Percentiles rank a stretch among this genome's conserved stretches.
phyloP scores from a whole-genome alignment of 2,329 filamentous ascomycete genomes.

The Trichoderma sp. region DNA sequence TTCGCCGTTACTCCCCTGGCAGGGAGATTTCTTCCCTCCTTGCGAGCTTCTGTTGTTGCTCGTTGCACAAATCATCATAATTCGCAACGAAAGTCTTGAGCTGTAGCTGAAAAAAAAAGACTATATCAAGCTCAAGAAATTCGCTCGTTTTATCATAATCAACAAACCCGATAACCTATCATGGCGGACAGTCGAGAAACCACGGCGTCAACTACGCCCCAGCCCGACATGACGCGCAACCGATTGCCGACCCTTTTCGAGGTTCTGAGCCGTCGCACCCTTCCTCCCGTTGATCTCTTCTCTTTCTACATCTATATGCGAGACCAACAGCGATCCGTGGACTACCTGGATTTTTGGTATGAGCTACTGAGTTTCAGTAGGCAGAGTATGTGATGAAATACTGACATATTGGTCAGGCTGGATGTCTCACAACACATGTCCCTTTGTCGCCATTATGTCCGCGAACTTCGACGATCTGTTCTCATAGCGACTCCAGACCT shows the following conservation, averaged over 20 bases:
- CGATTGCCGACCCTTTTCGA: conserved; percentile 93
- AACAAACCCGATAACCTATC: background rate
- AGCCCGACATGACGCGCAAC: conserved; percentile 67
- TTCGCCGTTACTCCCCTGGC: conserved; percentile 12
- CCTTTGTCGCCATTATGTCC: conserved; percentile 93
- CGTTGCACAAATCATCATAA: conserved; percentile 19
- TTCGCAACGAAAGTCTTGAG: background rate
- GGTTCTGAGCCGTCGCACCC: conserved; percentile 89
- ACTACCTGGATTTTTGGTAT: conserved; percentile 98
- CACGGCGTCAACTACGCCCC: conserved; percentile 52
- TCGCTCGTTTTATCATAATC: conserved; percentile 16
- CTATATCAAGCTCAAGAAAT: background rate
- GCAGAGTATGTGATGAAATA: conserved; percentile 2
- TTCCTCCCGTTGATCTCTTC: conserved; percentile 93
- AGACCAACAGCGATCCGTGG: conserved; percentile 95
- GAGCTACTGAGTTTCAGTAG: background rate
- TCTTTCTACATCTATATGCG: conserved; percentile 99
- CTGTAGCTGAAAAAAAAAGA: background rate
- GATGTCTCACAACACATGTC: conserved; percentile 99
- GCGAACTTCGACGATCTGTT: conserved; percentile 89
- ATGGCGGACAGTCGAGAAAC: conserved; percentile 33
- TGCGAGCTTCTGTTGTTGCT: conserved; percentile 22
- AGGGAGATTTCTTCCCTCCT: conserved; percentile 13
- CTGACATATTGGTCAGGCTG: conserved; percentile 64
- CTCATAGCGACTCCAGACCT: conserved; percentile 90